Conservation (phyloP, 495 filamentous ascomycete species). For the Annulohypoxylon nitens region DNA sequence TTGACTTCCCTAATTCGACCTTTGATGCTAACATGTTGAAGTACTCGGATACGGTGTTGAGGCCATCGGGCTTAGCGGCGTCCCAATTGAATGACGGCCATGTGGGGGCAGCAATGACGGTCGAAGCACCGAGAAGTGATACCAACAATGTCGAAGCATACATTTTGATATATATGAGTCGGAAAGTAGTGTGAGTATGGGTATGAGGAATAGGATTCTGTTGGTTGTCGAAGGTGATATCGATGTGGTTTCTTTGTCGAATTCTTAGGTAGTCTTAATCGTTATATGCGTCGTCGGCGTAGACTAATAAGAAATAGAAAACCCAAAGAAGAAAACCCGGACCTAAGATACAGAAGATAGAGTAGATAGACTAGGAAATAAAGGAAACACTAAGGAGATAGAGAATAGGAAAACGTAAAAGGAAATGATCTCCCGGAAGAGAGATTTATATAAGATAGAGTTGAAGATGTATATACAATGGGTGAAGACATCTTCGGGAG, state of each 20-base stretch:
- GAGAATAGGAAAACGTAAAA: slow-evolving; percentile 54
- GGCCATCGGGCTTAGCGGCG: slow-evolving; percentile 52
- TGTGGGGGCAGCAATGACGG: slow-evolving; percentile 62
- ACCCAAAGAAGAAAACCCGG: slow-evolving; percentile 46
- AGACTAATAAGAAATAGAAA: slow-evolving; percentile 50
- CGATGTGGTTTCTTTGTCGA: slow-evolving; percentile 38
- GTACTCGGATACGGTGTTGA: slow-evolving; percentile 64
- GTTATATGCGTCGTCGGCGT: slow-evolving; percentile 39
- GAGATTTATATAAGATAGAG: slow-evolving; percentile 43
- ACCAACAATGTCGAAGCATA: slow-evolving; percentile 59
- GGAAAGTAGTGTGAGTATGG: not conserved
- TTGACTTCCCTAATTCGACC: slow-evolving; percentile 56
- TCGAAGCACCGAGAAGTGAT: slow-evolving; percentile 60
- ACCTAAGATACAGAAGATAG: slow-evolving; percentile 42
- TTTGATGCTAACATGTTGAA: slow-evolving; percentile 66
- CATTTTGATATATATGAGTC: slow-evolving; percentile 55
- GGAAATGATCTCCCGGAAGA: slow-evolving; percentile 48
- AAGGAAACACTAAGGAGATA: slow-evolving; percentile 39
- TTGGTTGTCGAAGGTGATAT: slow-evolving; percentile 25
- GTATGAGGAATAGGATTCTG: slow-evolving; percentile 29
- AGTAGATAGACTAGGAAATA: slow-evolving; percentile 50
- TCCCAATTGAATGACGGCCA: slow-evolving; percentile 56
- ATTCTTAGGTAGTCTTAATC: slow-evolving; percentile 40
- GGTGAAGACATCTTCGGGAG: slow-evolving; percentile 35
- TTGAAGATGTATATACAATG: slow-evolving; percentile 48